Percentiles rank a stretch among this genome's conserved stretches.
Conservation (phyloP, 768 basidiomycete genomes). For the Xerocomellus intermedius region DNA sequence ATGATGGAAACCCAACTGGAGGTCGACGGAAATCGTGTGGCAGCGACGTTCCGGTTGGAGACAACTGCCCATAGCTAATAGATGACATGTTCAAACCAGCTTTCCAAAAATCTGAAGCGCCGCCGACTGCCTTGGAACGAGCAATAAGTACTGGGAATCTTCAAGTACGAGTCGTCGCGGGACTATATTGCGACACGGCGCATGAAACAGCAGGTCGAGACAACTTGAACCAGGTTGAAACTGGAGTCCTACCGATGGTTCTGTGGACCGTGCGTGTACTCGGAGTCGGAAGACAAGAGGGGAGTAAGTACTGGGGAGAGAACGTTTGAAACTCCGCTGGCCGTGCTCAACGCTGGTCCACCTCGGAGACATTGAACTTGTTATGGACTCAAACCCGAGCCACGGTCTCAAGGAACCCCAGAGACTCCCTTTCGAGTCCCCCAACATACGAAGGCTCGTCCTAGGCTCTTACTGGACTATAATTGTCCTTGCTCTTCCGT, state of each 20-base stretch:
- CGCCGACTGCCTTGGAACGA: slow-evolving; percentile 3
- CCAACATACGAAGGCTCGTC: slow-evolving; percentile 52
- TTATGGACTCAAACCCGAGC: slow-evolving; percentile 24
- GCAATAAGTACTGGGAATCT: slow-evolving; percentile 4
- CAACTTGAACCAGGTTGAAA: background rate
- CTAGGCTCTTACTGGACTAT: slow-evolving; percentile 77
- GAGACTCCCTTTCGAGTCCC: slow-evolving; percentile 51
- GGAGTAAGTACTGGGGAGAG: slow-evolving; percentile 24
- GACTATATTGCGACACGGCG: background rate
- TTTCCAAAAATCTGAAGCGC: slow-evolving; percentile 3
- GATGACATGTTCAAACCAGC: slow-evolving; percentile 24
- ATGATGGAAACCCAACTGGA: slow-evolving; percentile 20
- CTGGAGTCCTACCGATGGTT: slow-evolving; percentile 6
- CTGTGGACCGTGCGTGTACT: slow-evolving; percentile 8
- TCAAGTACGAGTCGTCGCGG: slow-evolving; percentile 1
- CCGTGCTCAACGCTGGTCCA: slow-evolving; percentile 9
- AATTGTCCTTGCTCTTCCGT: slow-evolving; percentile 74
- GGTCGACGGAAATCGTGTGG: slow-evolving; percentile 30
- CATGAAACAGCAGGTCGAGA: slow-evolving; percentile 6
- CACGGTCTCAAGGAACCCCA: slow-evolving; percentile 44
- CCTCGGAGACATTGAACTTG: slow-evolving; percentile 10
- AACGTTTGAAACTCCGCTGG: slow-evolving; percentile 35
- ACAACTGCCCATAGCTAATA: slow-evolving; percentile 25
- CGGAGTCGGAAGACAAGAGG: slow-evolving; percentile 14
- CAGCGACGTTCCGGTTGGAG: slow-evolving; percentile 26